A percentile compares a stretch with the other conserved stretches of the same genome.
Conservation (phyloP, 2,329 filamentous ascomycete species). For the Bipolaris sorokiniana region DNA sequence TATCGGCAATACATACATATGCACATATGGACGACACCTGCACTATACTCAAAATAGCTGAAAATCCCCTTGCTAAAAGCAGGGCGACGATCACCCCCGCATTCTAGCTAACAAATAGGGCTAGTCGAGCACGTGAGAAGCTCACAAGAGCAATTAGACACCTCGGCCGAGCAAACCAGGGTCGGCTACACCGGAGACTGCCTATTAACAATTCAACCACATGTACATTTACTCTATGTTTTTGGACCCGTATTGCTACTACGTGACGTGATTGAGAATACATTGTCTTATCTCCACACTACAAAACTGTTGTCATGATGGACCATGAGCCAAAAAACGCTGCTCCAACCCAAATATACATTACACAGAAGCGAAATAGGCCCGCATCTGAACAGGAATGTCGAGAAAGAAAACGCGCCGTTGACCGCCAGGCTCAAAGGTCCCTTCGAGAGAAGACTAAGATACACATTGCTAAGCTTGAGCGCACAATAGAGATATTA, state of each 20-base stretch:
- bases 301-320: conserved; percentile 4
- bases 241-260: neutral
- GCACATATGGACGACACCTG: too few species aligned
- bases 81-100: too few species aligned
- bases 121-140: too few species aligned
- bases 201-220: too few species aligned
- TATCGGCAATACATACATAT: too few species aligned
- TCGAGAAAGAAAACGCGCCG: conserved; percentile 44
- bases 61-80: too few species aligned
- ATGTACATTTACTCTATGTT: too few species aligned
- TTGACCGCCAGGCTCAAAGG: conserved; percentile 46
- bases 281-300: conserved; percentile 4
- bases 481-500: conserved; percentile 46
- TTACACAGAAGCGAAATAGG: conserved; percentile 44
- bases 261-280: neutral
- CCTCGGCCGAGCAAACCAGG: too few species aligned
- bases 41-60: too few species aligned
- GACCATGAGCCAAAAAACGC: conserved; percentile 34
- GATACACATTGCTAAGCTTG: conserved; percentile 46
- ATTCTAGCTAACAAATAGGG: too few species aligned
- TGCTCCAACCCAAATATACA: conserved; percentile 23
- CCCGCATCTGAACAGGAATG: conserved; percentile 44
- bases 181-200: too few species aligned
- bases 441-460: conserved; percentile 48
- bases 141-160: too few species aligned